A percentile compares a stretch with the other conserved stretches of the same genome.
Evolutionary conservation across 2,329 filamentous ascomycete species (phyloP).

Genomic region (Thermomyces lanuginosus): DNA sequence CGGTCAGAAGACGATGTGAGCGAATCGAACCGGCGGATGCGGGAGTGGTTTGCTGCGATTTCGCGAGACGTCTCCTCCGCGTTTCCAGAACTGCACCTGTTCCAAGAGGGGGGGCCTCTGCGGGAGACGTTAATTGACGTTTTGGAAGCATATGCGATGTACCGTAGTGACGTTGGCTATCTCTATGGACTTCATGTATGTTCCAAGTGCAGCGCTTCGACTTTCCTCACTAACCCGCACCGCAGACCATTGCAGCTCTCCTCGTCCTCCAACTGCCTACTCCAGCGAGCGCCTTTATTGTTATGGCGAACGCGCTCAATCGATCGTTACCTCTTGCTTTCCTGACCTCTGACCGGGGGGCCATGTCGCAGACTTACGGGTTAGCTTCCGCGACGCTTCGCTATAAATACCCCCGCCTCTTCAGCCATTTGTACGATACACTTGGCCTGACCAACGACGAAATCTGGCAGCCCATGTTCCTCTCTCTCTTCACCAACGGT

Average conservation of each 20-base stretch:
- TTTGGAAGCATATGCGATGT: slow-evolving; percentile 46
- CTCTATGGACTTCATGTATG: slow-evolving; percentile 41
- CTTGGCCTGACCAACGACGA: slow-evolving; percentile 25
- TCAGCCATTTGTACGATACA: slow-evolving; percentile 34
- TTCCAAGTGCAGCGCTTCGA: slow-evolving; percentile 2
- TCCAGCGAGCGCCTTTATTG: slow-evolving; percentile 39
- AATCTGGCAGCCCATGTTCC: slow-evolving; percentile 39
- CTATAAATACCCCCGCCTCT: slow-evolving; percentile 42
- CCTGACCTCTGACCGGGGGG: slow-evolving; percentile 40
- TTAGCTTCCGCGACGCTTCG: slow-evolving; percentile 39
- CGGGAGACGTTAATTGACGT: slow-evolving; percentile 42
- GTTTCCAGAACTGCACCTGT: slow-evolving; percentile 44
- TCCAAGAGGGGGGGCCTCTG: slow-evolving; percentile 37
- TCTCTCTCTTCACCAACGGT: slow-evolving; percentile 35
- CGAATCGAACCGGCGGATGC: slow-evolving; percentile 29
- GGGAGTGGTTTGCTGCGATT: slow-evolving; percentile 39
- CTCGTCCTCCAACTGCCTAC: slow-evolving; percentile 40
- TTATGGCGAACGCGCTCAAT: slow-evolving; percentile 45
- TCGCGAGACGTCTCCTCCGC: slow-evolving; percentile 36
- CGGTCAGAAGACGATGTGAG: slow-evolving; percentile 26
- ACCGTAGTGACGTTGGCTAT: slow-evolving; percentile 46
- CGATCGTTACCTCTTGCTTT: slow-evolving; percentile 45
- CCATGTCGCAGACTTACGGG: slow-evolving; percentile 39
- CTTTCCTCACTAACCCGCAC: not conserved
- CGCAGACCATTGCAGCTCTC: slow-evolving; percentile 38